A percentile compares a stretch with the other conserved stretches of the same genome.
These are phyloP conservation scores for Flaveria sonorensis DNA, from an alignment of 129 eudicot genomes.

Conservation along the genomic window DNA sequence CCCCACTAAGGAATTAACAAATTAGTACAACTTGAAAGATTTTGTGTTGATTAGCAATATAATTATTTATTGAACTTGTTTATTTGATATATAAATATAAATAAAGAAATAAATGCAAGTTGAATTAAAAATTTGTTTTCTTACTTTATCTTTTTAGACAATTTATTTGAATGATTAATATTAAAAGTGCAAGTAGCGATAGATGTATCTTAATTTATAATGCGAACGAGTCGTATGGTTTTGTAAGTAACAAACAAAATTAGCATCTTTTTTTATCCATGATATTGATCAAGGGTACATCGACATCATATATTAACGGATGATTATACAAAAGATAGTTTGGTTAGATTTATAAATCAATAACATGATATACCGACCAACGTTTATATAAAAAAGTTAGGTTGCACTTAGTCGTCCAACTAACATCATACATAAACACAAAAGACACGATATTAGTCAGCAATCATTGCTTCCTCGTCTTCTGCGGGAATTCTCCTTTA, in stretches of 20 bases:
- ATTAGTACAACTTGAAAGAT: not conserved
- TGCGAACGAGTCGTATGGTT: not conserved
- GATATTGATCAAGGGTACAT: not conserved
- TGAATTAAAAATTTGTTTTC: not conserved
- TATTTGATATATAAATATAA: not conserved
- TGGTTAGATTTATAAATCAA: no score
- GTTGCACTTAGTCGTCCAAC: no score
- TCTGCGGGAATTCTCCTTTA: no score
- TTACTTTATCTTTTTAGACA: slow-evolving; percentile 2
- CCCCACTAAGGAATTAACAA: slow-evolving; percentile 20
- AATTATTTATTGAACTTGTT: not conserved
- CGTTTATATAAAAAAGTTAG: no score
- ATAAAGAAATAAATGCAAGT: not conserved
- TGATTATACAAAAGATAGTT: no score
- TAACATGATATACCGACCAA: no score
- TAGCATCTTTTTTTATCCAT: not conserved
- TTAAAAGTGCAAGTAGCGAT: slow-evolving; percentile 1
- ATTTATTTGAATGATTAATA: not conserved
- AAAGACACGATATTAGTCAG: no score
- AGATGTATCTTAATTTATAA: not conserved
- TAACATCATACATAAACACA: no score
- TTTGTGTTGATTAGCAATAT: not conserved
- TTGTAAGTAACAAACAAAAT: not conserved
- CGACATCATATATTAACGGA: no score
- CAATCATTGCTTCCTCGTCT: no score